These are phyloP conservation scores for Bondarzewia mesenterica DNA, from an alignment of 1,284 basidiomycete species.

Conservation along the genomic window DNA sequence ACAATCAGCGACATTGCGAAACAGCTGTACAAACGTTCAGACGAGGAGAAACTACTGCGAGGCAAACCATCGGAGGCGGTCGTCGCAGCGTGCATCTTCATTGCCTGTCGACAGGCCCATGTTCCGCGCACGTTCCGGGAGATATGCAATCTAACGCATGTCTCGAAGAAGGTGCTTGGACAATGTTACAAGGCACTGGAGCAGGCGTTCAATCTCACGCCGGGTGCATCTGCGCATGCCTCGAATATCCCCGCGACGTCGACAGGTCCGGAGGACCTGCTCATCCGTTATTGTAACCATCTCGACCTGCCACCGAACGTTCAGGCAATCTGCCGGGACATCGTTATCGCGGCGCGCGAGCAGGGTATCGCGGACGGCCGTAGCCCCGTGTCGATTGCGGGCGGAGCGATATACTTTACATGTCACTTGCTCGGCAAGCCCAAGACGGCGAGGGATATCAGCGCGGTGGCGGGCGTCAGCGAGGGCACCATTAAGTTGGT, in stretches of 20 bases:
- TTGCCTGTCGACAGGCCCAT: slow-evolving; percentile 91
- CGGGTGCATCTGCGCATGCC: slow-evolving; percentile 45
- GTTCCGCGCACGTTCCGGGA: slow-evolving; percentile 95
- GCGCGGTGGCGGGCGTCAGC: slow-evolving; percentile 92
- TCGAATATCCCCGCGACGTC: slow-evolving; percentile 29
- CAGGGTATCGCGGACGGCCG: slow-evolving; percentile 88
- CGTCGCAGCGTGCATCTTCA: slow-evolving; percentile 97
- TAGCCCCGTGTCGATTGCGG: slow-evolving; percentile 93
- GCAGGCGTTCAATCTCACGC: slow-evolving; percentile 82
- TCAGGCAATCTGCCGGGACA: slow-evolving; percentile 78
- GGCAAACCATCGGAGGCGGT: slow-evolving; percentile 91
- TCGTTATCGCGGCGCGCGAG: slow-evolving; percentile 76
- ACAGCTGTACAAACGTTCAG: slow-evolving; percentile 93
- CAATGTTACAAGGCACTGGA: slow-evolving; percentile 93
- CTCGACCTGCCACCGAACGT: slow-evolving; percentile 81
- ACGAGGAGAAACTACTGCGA: slow-evolving; percentile 89
- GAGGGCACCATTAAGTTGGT: slow-evolving; percentile 94
- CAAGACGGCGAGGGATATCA: slow-evolving; percentile 81
- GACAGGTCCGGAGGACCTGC: slow-evolving; percentile 76
- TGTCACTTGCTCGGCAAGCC: slow-evolving; percentile 71
- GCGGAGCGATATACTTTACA: slow-evolving; percentile 92
- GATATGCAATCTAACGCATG: slow-evolving; percentile 88
- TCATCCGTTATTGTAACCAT: slow-evolving; percentile 94
- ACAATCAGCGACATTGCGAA: slow-evolving; percentile 94
- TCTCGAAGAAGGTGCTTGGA: slow-evolving; percentile 92